Conservation (phyloP, 371 early-diverging fungal species). For the Phascolomyces articulosus region DNA sequence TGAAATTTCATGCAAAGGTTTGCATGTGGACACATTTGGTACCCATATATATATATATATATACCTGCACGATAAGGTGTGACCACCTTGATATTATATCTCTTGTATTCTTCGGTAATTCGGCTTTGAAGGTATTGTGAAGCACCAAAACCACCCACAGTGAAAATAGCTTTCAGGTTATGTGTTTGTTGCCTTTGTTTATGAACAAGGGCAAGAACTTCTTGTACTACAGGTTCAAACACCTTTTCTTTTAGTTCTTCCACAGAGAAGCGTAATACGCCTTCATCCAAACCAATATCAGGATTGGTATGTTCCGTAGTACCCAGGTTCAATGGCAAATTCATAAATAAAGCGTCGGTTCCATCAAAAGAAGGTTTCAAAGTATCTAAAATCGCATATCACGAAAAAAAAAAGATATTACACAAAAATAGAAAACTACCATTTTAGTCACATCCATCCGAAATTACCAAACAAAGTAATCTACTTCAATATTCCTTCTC, state of each 20-base stretch:
- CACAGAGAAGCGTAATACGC: conserved; percentile 35
- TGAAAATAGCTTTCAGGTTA: conserved; percentile 47
- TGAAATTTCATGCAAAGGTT: too few species aligned
- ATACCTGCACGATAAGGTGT: conserved; percentile 50
- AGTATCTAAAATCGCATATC: conserved; percentile 20
- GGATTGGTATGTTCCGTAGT: conserved; percentile 43
- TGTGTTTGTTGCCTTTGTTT: conserved; percentile 34
- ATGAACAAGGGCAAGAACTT: conserved; percentile 33
- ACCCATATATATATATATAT: not conserved
- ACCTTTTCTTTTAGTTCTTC: conserved; percentile 42
- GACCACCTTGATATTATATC: conserved; percentile 27
- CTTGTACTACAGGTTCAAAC: conserved; percentile 45
- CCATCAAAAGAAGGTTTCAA: conserved; percentile 61
- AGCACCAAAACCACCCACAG: conserved; percentile 56
- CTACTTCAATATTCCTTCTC: not conserved
- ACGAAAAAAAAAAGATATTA: too few species aligned
- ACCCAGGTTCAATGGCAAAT: conserved; percentile 52
- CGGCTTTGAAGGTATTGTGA: conserved; percentile 45
- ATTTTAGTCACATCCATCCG: too few species aligned
- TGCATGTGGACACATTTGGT: too few species aligned
- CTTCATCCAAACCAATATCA: conserved; percentile 50
- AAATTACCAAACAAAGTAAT: too few species aligned
- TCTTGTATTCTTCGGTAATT: conserved; percentile 36
- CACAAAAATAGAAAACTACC: too few species aligned
- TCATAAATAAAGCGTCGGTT: conserved; percentile 51